Percentiles rank a stretch among this genome's conserved stretches.
phyloP scores from a whole-genome alignment of 116 monocot genomes.

The Posidonia oceanica region DNA sequence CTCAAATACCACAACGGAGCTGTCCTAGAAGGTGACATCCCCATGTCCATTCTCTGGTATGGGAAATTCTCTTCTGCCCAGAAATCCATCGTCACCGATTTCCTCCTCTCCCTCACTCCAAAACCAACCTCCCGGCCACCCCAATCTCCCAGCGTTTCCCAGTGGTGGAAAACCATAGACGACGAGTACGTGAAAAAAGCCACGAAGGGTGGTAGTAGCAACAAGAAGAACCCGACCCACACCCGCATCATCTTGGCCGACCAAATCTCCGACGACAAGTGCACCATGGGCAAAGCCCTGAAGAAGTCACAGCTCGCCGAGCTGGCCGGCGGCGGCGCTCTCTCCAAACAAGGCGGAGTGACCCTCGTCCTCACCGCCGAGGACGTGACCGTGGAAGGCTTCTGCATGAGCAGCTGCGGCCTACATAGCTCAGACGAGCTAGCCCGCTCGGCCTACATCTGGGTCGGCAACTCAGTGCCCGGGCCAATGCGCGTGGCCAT shows the following conservation, averaged over 20 bases:
- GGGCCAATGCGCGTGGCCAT: constrained; percentile 10
- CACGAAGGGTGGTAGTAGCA: too few species aligned
- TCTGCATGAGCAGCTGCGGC: constrained; percentile 42
- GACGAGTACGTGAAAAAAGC: too few species aligned
- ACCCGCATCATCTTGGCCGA: too few species aligned
- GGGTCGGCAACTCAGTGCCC: constrained; percentile 81
- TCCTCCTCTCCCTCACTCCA: constrained; percentile 26
- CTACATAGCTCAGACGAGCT: constrained; percentile 12
- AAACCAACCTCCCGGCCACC: too few species aligned
- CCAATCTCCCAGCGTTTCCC: too few species aligned
- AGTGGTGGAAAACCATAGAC: too few species aligned
- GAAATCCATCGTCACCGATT: constrained; percentile 36
- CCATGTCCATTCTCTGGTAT: constrained; percentile 40
- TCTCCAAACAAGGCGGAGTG: neutral
- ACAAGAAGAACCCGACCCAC: too few species aligned
- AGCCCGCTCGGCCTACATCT: constrained; percentile 29
- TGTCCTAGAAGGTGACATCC: constrained; percentile 27
- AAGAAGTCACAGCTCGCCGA: too few species aligned
- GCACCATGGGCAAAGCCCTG: too few species aligned
- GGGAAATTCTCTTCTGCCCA: constrained; percentile 22
- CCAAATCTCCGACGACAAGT: too few species aligned
- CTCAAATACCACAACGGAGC: constrained; percentile 34
- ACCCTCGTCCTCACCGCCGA: constrained; percentile 25
- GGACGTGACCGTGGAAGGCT: constrained; percentile 39
- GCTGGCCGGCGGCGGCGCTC: too few species aligned